These are phyloP conservation scores for Kazachstania taianensis DNA, from an alignment of 805 yeast genomes.

Conservation along the genomic window DNA sequence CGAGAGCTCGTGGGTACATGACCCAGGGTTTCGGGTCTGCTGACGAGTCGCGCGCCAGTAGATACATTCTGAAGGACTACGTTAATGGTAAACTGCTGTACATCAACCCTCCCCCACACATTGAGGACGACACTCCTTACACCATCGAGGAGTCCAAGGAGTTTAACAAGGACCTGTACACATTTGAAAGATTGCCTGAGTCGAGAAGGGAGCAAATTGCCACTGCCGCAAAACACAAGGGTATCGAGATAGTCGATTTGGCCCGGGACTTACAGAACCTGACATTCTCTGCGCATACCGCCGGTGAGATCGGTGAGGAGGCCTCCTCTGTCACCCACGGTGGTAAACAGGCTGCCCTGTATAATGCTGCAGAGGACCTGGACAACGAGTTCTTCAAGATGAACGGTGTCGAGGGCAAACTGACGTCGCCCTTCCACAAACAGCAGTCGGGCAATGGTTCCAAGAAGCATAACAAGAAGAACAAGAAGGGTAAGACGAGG, in stretches of 20 bases:
- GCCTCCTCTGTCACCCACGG: slow-evolving; percentile 57
- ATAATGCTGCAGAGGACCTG: slow-evolving; percentile 69
- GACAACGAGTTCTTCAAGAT: slow-evolving; percentile 79
- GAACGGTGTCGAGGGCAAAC: slow-evolving; percentile 51
- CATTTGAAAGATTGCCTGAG: slow-evolving; percentile 55
- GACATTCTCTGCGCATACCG: slow-evolving; percentile 72
- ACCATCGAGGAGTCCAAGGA: slow-evolving; percentile 43
- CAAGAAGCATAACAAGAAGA: slow-evolving; percentile 67
- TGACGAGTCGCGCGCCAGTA: slow-evolving; percentile 88
- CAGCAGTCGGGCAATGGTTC: slow-evolving; percentile 23
- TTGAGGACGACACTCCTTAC: slow-evolving; percentile 44
- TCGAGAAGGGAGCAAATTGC: slow-evolving; percentile 63
- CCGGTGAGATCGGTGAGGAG: slow-evolving; percentile 34
- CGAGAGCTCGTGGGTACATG: slow-evolving; percentile 94
- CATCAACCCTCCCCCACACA: slow-evolving; percentile 79
- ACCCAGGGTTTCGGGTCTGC: slow-evolving; percentile 96
- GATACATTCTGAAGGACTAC: slow-evolving; percentile 87
- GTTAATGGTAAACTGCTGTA: slow-evolving; percentile 83
- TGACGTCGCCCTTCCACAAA: slow-evolving; percentile 67
- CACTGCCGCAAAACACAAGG: slow-evolving; percentile 49
- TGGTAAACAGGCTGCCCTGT: slow-evolving; percentile 73
- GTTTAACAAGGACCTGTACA: slow-evolving; percentile 71
- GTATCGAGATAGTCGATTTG: slow-evolving; percentile 52
- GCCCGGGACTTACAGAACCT: slow-evolving; percentile 59
- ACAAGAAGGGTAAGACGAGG: slow-evolving; percentile 52